Base-by-base conservation (phyloP, 108 stramenopile genomes). In the Licmophora abbreviata region DNA sequence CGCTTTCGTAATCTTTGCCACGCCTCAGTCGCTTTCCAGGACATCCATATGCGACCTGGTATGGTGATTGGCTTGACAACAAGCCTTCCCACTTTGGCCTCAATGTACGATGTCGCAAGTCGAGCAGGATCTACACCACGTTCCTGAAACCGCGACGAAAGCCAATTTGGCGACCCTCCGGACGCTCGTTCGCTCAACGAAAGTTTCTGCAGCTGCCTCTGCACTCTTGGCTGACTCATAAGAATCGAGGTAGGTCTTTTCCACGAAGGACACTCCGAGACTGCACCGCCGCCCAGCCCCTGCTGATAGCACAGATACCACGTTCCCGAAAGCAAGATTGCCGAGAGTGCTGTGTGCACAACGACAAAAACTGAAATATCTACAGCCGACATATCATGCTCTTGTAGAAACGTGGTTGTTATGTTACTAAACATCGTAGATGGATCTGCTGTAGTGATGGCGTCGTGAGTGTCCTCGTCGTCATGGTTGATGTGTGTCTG, bases 31-130 rank as follows among this genome's bases (percentile, higher is more conserved):
- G 59, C 69, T 23, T 54, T 65, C 50, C 58, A 66, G 4, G 64
- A 66, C 18, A 70, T 30, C 69, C 69, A 70, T 8, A 70, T 61
- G 28, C 69, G 47, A n/a, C 31, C 59, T 4, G 69, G 69, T 17
- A 70, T 30, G 14, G 69, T 70, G 0, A 70, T 33, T 4, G 69
- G 69, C 45, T 70, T 70, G 24, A 65, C 46, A 27, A 65, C 48
- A 17, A 70, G 44, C 44, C 69, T 45, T 23, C 64, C 64, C 8
- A 70, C 33, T 44, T 70, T 70, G 14, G 69, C 69, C 28, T 70
- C 69, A 1, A 64, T 64, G 29, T 55, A 70, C 3, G 69, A 70
- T 8, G 61, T 41, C 38, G 58, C 50, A 8, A 70, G 29, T 1
- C 53, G 63, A 10, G 59, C 53, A 45, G 64, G 60, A 51, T 70